Percentiles rank a stretch among this genome's conserved stretches.
These are phyloP conservation scores for Quercus suber DNA, from an alignment of 306 rosid species.

Conservation along the genomic window DNA sequence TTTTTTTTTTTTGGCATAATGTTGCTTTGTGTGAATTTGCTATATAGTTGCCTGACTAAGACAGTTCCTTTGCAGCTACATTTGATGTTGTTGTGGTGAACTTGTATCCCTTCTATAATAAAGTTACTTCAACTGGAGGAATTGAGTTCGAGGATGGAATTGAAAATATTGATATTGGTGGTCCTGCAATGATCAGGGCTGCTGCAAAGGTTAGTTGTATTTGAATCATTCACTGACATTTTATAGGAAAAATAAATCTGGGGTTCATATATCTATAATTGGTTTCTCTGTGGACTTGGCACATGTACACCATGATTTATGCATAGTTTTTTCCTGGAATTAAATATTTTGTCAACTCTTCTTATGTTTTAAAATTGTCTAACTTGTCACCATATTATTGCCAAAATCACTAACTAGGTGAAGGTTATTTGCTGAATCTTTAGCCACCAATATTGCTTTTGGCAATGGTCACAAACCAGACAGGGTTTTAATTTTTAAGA, in stretches of 20 bases:
- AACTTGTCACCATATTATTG: background rate
- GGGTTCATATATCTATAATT: background rate
- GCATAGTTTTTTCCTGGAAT: background rate
- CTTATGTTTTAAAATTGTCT: background rate
- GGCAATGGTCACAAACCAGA: background rate
- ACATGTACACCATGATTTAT: background rate
- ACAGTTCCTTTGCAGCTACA: conserved; percentile 51
- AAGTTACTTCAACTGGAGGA: conserved; percentile 69
- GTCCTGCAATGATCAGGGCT: conserved; percentile 95
- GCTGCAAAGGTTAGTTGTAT: conserved; percentile 79
- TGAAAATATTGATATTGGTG: conserved; percentile 97
- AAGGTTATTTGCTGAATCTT: background rate
- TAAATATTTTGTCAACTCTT: background rate
- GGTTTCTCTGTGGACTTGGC: background rate
- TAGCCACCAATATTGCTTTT: background rate
- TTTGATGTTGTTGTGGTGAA: conserved; percentile 95
- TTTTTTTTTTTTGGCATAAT: background rate
- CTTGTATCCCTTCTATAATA: conserved; percentile 84
- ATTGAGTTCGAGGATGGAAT: conserved; percentile 87
- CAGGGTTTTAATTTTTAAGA: background rate
- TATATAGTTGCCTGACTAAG: conserved; percentile 6
- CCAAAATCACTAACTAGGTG: background rate
- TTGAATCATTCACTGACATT: conserved; percentile 1
- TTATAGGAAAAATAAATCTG: conserved; percentile 7
- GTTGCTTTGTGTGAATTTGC: background rate